These are phyloP conservation scores for Chlamydomonas applanata DNA, from an alignment of 139 green algal species.

Conservation along the genomic window DNA sequence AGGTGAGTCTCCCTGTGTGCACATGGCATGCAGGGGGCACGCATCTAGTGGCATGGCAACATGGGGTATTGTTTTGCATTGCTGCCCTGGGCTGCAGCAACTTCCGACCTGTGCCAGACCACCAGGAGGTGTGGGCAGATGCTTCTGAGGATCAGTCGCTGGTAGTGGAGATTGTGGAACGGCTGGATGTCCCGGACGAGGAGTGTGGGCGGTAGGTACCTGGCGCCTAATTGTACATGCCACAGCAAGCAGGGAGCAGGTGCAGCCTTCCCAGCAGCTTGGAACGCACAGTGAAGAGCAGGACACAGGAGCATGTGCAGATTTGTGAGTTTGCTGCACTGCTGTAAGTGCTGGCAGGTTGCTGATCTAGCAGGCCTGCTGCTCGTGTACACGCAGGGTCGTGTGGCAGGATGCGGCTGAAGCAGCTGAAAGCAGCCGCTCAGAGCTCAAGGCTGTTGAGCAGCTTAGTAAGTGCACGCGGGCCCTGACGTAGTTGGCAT, in stretches of 20 bases:
- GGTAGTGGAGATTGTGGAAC: slow-evolving; percentile 64
- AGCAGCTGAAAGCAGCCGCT: slow-evolving; percentile 42
- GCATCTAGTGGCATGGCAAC: no score
- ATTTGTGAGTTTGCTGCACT: no score
- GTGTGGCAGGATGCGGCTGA: slow-evolving; percentile 53
- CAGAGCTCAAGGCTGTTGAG: slow-evolving; percentile 17
- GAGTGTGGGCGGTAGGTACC: not conserved
- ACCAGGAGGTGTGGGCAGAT: slow-evolving; percentile 59
- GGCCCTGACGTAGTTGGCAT: no score
- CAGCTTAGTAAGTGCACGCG: slow-evolving; percentile 12
- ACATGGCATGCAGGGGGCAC: not conserved
- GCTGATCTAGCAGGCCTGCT: no score
- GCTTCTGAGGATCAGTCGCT: slow-evolving; percentile 61
- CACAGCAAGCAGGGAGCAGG: no score
- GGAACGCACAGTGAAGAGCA: no score
- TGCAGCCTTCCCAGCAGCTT: no score
- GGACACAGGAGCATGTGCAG: no score
- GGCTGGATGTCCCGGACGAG: not conserved
- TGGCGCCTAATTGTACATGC: not conserved
- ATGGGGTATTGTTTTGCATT: no score
- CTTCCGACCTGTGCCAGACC: slow-evolving; percentile 31
- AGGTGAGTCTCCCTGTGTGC: not conserved
- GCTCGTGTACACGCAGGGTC: no score
- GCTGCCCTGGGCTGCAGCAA: slow-evolving; percentile 2
- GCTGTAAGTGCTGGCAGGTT: no score